Base-by-base conservation (phyloP, 1,284 basidiomycete genomes). In the Gymnopus androsaceus region DNA sequence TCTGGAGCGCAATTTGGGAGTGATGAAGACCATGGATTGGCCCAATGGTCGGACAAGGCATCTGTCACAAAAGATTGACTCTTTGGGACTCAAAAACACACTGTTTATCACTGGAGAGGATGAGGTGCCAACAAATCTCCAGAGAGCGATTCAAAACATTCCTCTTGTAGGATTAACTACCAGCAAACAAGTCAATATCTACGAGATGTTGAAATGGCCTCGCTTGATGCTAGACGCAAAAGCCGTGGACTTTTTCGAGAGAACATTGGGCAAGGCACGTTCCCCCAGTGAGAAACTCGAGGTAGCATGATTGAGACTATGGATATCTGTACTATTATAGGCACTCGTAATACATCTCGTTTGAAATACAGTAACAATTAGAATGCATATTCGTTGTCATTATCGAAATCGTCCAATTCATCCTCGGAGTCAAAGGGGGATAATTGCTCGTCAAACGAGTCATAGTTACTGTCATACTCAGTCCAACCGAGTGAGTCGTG, bases 121-220 rank as follows among this genome's bases (percentile, higher is more conserved):
- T n/a, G 65, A 72, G 6, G 69, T 85, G n/a, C 81, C 87, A 25
- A 67, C 72, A 11, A 79, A 77, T 9, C 68, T 92, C 47, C 69
- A 73, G 58, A 73, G 83, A 49, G 82, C 87, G 2, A 82, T 84
- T 57, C 70, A 75, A 50, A 91, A 90, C 66, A 75, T 95, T 34
- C 78, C 80, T 31, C 79, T 80, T 38, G 76, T 92, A 25, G 81
- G 86, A 53, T 72, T 88, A 42, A 76, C 78, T 50, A 80, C 80
- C 1, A 84, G 82, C 14, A 76, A 86, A 50, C 83, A 92, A 54
- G 74, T 92, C 48, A 82, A 81, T 45, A 85, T 94, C 3, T 94
- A 92, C 69, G 87, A 92, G 66, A 67, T 90, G 34, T 72, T 95
- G 65, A 87, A 84, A 68, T 92, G 90, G 85, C 82, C 82, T 51